Percentiles rank a stretch among this genome's conserved stretches.
phyloP scores from a whole-genome alignment of 2,329 filamentous ascomycete genomes.

The Neoarthrinium moseri region DNA sequence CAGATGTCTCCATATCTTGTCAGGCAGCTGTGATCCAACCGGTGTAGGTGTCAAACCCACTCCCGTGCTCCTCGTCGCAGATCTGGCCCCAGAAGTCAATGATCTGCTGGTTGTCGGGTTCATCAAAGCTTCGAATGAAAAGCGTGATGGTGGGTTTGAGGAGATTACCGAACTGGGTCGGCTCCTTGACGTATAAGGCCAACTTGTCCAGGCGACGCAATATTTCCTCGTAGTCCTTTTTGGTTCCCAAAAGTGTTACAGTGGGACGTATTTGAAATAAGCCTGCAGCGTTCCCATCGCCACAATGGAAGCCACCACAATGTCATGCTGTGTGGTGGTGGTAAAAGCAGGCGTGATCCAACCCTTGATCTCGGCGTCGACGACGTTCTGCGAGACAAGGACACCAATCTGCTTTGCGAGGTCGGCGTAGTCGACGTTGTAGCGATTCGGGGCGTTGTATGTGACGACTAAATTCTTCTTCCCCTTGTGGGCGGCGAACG shows the following conservation, averaged over 20 bases:
- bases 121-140: background rate
- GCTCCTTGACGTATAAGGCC: conserved; percentile 27
- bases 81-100: background rate
- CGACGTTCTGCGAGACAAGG: background rate
- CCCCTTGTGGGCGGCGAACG: conserved; percentile 42
- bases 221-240: conserved; percentile 40
- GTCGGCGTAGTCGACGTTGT: background rate
- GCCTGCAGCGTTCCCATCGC: conserved; percentile 51
- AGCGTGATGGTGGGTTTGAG: background rate
- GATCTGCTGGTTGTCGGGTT: background rate
- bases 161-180: background rate
- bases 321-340: conserved; percentile 46
- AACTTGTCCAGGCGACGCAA: conserved; percentile 34
- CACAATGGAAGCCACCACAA: conserved; percentile 39
- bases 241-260: conserved; percentile 48
- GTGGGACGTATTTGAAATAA: conserved; percentile 45
- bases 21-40: background rate
- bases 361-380: background rate
- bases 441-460: background rate
- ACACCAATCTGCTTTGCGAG: background rate
- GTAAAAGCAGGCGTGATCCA: conserved; percentile 42
- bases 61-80: background rate
- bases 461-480: conserved; percentile 21
- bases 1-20: too few species aligned
- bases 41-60: background rate